A percentile compares a stretch with the other conserved stretches of the same genome.
phyloP scores from a whole-genome alignment of 148 eudicot species.

The Agrostemma githago region DNA sequence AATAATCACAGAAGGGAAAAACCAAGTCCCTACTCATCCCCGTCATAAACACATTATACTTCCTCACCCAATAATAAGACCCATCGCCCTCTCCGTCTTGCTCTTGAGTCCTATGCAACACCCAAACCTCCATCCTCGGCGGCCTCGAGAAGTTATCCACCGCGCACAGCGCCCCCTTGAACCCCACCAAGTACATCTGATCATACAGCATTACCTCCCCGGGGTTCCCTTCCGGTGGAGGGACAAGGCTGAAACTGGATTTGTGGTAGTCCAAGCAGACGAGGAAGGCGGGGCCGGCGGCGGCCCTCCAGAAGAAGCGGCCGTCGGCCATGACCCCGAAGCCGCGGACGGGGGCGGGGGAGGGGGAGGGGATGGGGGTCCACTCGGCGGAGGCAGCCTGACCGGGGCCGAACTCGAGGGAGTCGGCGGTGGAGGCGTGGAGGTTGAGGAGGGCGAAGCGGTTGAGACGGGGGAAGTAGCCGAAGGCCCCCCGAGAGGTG shows the following conservation, averaged over 20 bases:
- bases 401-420: conserved; percentile 27
- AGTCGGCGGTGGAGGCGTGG: neutral
- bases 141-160: conserved; percentile 31
- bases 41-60: conserved; percentile 27
- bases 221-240: conserved; percentile 18
- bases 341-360: neutral
- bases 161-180: conserved; percentile 31
- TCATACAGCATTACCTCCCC: conserved; percentile 27
- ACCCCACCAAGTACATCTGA: conserved; percentile 21
- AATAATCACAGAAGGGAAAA: conserved; percentile 29
- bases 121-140: conserved; percentile 30
- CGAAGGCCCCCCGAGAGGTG: conserved; percentile 1
- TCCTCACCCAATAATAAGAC: conserved; percentile 28
- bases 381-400: conserved; percentile 11
- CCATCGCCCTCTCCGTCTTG: conserved; percentile 4
- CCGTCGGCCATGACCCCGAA: conserved; percentile 23
- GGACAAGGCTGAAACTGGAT: conserved; percentile 7
- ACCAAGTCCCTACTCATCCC: conserved; percentile 30
- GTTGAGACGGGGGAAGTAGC: conserved; percentile 13
- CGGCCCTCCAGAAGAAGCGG: conserved; percentile 17
- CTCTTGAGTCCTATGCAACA: neutral
- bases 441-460: conserved; percentile 10
- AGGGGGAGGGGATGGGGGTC: neutral
- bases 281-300: conserved; percentile 6
- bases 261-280: conserved; percentile 18